Conservation (phyloP, 257 asterid species). For the Hygrophila difformis region DNA sequence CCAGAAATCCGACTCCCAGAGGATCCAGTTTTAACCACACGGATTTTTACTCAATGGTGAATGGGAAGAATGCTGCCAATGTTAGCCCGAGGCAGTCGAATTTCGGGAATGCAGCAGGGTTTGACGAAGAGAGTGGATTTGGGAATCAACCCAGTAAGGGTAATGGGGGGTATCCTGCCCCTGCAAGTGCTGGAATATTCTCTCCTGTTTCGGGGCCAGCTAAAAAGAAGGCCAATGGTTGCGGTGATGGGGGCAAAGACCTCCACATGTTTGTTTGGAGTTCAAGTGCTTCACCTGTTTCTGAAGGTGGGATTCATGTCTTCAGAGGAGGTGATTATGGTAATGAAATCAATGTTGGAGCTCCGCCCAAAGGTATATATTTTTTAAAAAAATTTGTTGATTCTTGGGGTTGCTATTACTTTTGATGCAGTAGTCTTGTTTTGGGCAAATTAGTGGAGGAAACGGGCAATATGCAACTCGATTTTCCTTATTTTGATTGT, state of each 20-base stretch:
- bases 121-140: constrained; percentile 48
- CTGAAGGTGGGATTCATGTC: constrained; percentile 97
- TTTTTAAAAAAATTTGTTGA: no score
- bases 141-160: constrained; percentile 38
- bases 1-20: constrained; percentile 6
- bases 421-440: no score
- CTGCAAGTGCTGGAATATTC: constrained; percentile 65
- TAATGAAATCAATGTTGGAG: constrained; percentile 51
- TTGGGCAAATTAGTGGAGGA: constrained; percentile 6
- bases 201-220: constrained; percentile 66
- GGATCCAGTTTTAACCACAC: constrained; percentile 8
- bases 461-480: no score
- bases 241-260: constrained; percentile 60
- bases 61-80: background rate
- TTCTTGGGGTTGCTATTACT: no score
- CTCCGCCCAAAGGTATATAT: constrained; percentile 75
- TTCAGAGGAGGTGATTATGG: constrained; percentile 79
- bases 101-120: constrained; percentile 28
- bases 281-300: constrained; percentile 93
- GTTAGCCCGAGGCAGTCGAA: constrained; percentile 21
- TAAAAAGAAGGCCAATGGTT: constrained; percentile 62
- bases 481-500: constrained; percentile 21
- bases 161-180: constrained; percentile 69
- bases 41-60: constrained; percentile 5
- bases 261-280: constrained; percentile 99